phyloP scores from a whole-genome alignment of 805 yeast genomes.

The Cyberlindnera misumaiensis region DNA sequence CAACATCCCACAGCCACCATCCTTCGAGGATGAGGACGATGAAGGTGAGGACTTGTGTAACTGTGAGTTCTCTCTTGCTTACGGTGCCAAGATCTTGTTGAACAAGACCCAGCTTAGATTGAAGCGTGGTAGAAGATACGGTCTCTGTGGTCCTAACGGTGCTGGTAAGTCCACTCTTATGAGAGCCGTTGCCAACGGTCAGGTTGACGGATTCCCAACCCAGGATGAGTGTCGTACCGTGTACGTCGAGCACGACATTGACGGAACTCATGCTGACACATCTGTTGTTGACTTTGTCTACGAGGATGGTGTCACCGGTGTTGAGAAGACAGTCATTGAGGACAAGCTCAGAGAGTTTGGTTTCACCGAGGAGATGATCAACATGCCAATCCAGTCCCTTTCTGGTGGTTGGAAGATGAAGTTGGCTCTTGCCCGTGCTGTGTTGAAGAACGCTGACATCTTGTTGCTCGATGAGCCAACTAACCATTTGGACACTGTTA shows the following conservation, averaged over 20 bases:
- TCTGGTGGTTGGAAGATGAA: conserved; percentile 99
- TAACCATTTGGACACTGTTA: conserved; percentile 99
- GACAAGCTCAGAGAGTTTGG: conserved; percentile 82
- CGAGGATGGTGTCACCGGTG: conserved; percentile 62
- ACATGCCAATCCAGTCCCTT: conserved; percentile 89
- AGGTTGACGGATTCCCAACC: conserved; percentile 99
- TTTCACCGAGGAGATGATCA: conserved; percentile 90
- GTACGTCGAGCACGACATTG: conserved; percentile 99
- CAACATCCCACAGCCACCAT: conserved; percentile 95
- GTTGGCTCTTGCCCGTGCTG: conserved; percentile 98
- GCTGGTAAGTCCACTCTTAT: conserved; percentile 99
- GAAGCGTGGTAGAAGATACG: conserved; percentile 98
- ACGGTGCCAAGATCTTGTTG: conserved; percentile 99
- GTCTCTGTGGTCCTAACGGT: conserved; percentile 99
- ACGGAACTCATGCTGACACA: conserved; percentile 96
- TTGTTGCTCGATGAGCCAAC: conserved; percentile 99
- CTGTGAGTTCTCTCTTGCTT: conserved; percentile 99
- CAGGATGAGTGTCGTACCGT: conserved; percentile 99
- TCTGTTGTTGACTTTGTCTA: conserved; percentile 88
- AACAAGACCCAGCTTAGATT: conserved; percentile 99
- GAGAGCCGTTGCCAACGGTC: conserved; percentile 97
- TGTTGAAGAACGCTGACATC: conserved; percentile 96
- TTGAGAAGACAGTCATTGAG: conserved; percentile 58
- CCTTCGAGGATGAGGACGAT: conserved; percentile 93
- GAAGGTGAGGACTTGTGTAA: conserved; percentile 99